phyloP scores from a whole-genome alignment of 164 flowering plant genomes.

The Magnolia sinica region DNA sequence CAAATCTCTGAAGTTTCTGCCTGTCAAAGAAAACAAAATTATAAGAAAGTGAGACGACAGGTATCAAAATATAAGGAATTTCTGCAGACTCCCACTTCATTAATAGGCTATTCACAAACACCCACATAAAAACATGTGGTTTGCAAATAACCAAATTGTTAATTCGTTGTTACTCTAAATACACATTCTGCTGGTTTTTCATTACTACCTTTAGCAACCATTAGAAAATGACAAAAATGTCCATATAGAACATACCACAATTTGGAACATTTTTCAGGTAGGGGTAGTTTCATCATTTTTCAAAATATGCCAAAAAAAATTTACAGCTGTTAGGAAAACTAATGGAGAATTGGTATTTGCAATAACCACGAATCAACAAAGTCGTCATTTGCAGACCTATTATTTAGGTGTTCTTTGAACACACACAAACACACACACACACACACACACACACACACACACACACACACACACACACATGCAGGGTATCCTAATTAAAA shows the following conservation, averaged over 20 bases:
- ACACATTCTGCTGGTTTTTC: not conserved
- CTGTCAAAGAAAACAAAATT: slow-evolving; percentile 31
- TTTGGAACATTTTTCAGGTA: not conserved
- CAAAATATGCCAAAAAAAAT: too few species aligned
- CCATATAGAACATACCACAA: not conserved
- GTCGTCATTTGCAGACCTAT: not conserved
- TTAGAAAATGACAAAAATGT: too few species aligned
- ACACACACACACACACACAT: too few species aligned
- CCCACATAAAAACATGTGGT: not conserved
- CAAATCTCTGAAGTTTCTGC: slow-evolving; percentile 86
- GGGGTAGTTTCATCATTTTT: too few species aligned
- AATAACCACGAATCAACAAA: too few species aligned
- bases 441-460: too few species aligned
- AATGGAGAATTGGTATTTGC: too few species aligned
- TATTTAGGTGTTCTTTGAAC: not conserved
- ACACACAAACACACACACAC: too few species aligned
- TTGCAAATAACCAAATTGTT: too few species aligned
- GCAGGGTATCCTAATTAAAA: not conserved
- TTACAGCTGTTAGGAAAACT: too few species aligned
- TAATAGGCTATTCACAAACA: not conserved
- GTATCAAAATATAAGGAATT: too few species aligned
- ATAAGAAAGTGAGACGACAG: not conserved
- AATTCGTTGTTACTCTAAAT: not conserved
- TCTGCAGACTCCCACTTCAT: not conserved
- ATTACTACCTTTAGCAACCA: not conserved